A percentile compares a stretch with the other conserved stretches of the same genome.
Conservation (phyloP, 106 monocot species). For the Iris macrosiphon region DNA sequence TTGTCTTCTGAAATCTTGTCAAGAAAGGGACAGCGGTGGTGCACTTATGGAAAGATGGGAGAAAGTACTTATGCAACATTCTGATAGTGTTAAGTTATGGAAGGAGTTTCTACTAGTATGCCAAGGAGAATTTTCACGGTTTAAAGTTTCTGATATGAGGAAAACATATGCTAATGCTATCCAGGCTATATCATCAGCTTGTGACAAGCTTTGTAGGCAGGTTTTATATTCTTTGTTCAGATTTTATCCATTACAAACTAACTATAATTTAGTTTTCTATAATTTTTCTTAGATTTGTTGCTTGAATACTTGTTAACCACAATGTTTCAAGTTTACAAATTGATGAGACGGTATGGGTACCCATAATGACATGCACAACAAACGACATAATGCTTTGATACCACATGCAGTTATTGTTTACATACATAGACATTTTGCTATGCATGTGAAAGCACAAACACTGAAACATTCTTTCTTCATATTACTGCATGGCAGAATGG, state of each 20-base stretch:
- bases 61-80: constrained; percentile 65
- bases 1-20: constrained; percentile 70
- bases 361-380: too few species aligned
- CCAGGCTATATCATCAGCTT: constrained; percentile 79
- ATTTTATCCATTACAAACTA: not conserved
- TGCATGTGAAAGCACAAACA: too few species aligned
- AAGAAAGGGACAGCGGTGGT: constrained; percentile 56
- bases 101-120: constrained; percentile 73
- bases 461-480: too few species aligned
- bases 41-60: constrained; percentile 63
- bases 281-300: not conserved
- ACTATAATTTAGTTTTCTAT: not conserved
- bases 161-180: constrained; percentile 70
- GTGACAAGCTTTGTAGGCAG: constrained; percentile 79
- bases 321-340: too few species aligned
- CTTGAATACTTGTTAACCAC: too few species aligned
- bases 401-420: too few species aligned
- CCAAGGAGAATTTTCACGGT: constrained; percentile 78
- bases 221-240: constrained; percentile 40
- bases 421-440: too few species aligned
- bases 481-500: too few species aligned
- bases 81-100: constrained; percentile 73
- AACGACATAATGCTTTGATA: too few species aligned
- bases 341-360: too few species aligned
- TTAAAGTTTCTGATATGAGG: constrained; percentile 86